Base-by-base conservation (phyloP, 768 basidiomycete species). In the Auricularia sp. region DNA sequence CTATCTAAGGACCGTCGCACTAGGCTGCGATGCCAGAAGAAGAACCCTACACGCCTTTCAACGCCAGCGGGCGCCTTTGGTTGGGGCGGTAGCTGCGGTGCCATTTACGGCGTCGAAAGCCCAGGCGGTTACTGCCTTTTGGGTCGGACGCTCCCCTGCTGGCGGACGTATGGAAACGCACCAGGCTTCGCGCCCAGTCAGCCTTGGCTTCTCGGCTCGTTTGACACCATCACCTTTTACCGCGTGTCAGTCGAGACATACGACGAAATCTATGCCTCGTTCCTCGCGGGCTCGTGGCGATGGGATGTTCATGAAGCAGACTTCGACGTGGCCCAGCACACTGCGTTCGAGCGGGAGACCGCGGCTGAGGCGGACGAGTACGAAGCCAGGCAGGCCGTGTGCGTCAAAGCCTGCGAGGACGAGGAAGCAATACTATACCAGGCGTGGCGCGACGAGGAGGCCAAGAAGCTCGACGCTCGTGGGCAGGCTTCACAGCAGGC, bases 11-110 rank as follows among this genome's bases (percentile, higher is more conserved):
- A 85, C 69, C 83, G 83, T 7, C 76, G 83, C 36, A 82, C 80
- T 65, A 76, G 86, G 44, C 72, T 89, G 0, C 78, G 85, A 4
- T 85, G 83, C 0, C 87, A 88, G 66, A 90, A 89, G 72, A 88
- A 88, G 84, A 89, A 89, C 64, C 88, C 87, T 0, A 86, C 86
- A 0, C 76, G 87, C 7, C 86, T 85, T 0, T 85, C 77, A 66
- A 89, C 88, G 0, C 84, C 86, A 0, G 70, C 86, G 82, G 88
- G 87, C 11, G 86, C 87, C 0, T 79, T 89, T n/a, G 87, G 86
- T 0, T 83, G 87, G 24, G 88, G 86, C 1, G 87, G 88, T 0
- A 79, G 83, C 0, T 81, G 87, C 3, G 80, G 83, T 3, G 87
- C 86, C 0, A 87, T 87, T 45, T 87, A 87, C 68, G 85, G 85